phyloP scores from a whole-genome alignment of 2,329 filamentous ascomycete species.

The Emergomyces pasteurianus region DNA sequence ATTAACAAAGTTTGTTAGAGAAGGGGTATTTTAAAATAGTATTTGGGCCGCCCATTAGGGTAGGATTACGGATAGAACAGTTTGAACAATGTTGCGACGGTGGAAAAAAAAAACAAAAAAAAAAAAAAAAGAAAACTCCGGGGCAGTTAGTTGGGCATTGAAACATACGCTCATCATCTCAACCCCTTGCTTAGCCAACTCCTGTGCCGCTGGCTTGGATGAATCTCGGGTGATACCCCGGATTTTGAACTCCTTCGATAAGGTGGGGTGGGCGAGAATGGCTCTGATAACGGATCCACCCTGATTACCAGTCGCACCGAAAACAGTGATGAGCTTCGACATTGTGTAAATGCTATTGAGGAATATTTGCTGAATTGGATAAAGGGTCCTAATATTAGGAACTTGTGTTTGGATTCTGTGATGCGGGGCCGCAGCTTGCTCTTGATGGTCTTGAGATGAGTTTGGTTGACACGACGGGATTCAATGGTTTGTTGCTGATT shows the following conservation, averaged over 20 bases:
- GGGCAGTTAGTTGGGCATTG: too few relatives aligned
- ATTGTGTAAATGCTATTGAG: conserved; percentile 1
- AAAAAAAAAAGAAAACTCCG: too few relatives aligned
- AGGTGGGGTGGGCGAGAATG: conserved; percentile 33
- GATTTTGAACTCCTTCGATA: conserved; percentile 37
- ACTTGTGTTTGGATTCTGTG: too few relatives aligned
- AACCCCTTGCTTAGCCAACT: conserved; percentile 19
- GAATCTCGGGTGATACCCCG: conserved; percentile 41
- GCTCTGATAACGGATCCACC: conserved; percentile 37
- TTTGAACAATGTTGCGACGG: too few relatives aligned
- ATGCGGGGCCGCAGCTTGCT: too few relatives aligned
- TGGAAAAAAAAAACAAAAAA: too few relatives aligned
- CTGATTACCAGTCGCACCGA: conserved; percentile 44
- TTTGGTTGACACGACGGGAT: too few relatives aligned
- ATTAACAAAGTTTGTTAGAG: conserved; percentile 20
- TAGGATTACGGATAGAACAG: not conserved
- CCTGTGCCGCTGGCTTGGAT: conserved; percentile 19
- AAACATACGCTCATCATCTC: conserved; percentile 21
- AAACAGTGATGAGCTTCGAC: conserved; percentile 30
- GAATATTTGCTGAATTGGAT: not conserved
- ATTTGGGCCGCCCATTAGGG: not conserved
- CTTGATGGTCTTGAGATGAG: too few relatives aligned
- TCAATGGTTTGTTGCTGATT: too few relatives aligned
- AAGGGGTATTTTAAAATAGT: not conserved
- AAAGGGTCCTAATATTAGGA: not conserved